These are phyloP conservation scores for Wolfiporia cocos DNA, from an alignment of 1,284 basidiomycete species.

Conservation along the genomic window DNA sequence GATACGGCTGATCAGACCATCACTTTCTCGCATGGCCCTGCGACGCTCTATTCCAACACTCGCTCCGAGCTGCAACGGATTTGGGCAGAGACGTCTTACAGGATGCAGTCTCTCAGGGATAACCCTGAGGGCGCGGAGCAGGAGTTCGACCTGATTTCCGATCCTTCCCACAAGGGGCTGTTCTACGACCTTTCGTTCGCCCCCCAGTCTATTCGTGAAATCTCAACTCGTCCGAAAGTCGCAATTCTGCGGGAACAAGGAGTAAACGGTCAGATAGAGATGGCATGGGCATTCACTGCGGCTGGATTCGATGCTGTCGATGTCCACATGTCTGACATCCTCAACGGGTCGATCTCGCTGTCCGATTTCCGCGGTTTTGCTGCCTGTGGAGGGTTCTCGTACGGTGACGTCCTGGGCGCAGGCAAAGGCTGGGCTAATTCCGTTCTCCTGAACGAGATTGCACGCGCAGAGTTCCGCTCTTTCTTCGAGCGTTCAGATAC, in stretches of 20 bases:
- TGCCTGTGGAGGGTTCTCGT: constrained; percentile 98
- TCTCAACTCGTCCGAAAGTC: constrained; percentile 71
- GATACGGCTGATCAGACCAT: constrained; percentile 55
- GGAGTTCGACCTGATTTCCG: constrained; percentile 78
- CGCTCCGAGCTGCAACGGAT: constrained; percentile 74
- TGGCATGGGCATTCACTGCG: constrained; percentile 94
- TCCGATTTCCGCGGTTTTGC: constrained; percentile 80
- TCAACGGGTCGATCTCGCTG: constrained; percentile 65
- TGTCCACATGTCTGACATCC: constrained; percentile 97
- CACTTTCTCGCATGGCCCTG: constrained; percentile 48
- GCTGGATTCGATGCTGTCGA: constrained; percentile 95
- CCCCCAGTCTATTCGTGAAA: constrained; percentile 29
- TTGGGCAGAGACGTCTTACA: constrained; percentile 94
- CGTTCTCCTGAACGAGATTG: constrained; percentile 74
- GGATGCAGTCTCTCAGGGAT: constrained; percentile 89
- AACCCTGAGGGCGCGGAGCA: constrained; percentile 74
- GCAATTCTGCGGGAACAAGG: constrained; percentile 97
- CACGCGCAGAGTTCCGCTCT: constrained; percentile 67
- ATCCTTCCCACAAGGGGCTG: constrained; percentile 62
- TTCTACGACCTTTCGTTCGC: constrained; percentile 74
- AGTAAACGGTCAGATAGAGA: constrained; percentile 97
- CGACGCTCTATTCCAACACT: constrained; percentile 58
- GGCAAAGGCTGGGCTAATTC: constrained; percentile 98
- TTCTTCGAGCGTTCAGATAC: constrained; percentile 84
- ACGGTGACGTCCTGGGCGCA: constrained; percentile 96